Conservation (phyloP, 208 protist genomes). For the Acanthamoeba lenticulata region DNA sequence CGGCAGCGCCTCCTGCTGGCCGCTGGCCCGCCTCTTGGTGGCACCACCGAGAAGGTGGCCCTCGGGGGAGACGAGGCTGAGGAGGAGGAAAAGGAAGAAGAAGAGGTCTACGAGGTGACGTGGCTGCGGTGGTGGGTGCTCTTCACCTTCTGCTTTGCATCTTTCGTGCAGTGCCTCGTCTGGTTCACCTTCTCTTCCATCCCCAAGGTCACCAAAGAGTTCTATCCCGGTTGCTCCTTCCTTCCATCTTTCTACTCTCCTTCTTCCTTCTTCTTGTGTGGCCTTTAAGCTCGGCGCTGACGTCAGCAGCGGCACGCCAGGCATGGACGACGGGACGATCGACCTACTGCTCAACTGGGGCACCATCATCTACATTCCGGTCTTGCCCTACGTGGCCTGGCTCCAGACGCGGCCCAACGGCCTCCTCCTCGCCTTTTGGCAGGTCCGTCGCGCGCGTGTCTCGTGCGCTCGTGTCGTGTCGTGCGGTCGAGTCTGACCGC, state of each 20-base stretch:
- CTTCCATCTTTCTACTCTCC: not conserved
- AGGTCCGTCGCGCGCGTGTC: not conserved
- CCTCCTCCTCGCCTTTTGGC: constrained; percentile 56
- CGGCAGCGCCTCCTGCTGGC: too few relatives aligned
- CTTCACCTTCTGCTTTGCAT: constrained; percentile 42
- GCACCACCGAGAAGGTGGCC: too few relatives aligned
- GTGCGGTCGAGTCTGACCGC: not conserved
- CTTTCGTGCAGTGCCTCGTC: constrained; percentile 51
- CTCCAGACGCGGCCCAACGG: constrained; percentile 53
- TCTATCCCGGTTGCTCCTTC: not conserved
- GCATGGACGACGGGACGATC: not conserved
- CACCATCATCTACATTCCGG: constrained; percentile 55
- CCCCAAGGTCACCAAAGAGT: not conserved
- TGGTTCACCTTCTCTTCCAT: constrained; percentile 64
- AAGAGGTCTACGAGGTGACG: not conserved
- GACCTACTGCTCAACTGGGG: constrained; percentile 62
- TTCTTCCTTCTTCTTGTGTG: not conserved
- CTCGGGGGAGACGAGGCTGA: not conserved
- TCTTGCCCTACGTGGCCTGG: constrained; percentile 56
- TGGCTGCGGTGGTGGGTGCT: constrained; percentile 42
- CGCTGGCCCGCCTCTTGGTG: too few relatives aligned
- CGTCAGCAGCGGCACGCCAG: not conserved
- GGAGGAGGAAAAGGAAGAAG: not conserved
- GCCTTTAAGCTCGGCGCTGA: not conserved
- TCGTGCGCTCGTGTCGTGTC: not conserved